Percentiles rank a stretch among this genome's conserved stretches.
Evolutionary conservation across 371 early-diverging fungal genomes (phyloP).

Genomic region (Mortierella sp.): DNA sequence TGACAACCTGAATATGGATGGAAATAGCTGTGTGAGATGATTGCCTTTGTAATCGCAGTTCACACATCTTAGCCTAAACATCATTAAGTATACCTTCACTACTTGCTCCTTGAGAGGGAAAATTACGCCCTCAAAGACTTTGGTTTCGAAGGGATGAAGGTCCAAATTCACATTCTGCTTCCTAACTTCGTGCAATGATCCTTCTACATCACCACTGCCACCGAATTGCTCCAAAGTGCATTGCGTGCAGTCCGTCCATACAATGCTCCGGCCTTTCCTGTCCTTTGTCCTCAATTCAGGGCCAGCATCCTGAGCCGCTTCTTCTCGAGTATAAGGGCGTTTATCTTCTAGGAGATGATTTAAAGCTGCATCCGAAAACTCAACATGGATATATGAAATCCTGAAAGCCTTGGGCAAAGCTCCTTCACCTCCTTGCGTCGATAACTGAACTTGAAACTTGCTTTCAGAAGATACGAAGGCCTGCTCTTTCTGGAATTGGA

Average conservation of each 20-base stretch:
- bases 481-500: slow-evolving; percentile 61
- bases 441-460: slow-evolving; percentile 45
- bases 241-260: slow-evolving; percentile 58
- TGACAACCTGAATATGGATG: slow-evolving; percentile 21
- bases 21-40: not conserved
- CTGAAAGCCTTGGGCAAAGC: slow-evolving; percentile 59
- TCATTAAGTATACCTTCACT: slow-evolving; percentile 62
- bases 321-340: slow-evolving; percentile 38
- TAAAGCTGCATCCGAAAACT: slow-evolving; percentile 65
- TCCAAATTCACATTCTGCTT: slow-evolving; percentile 60
- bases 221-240: slow-evolving; percentile 29
- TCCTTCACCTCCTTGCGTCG: slow-evolving; percentile 42
- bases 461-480: slow-evolving; percentile 43
- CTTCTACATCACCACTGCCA: not conserved
- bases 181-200: slow-evolving; percentile 32
- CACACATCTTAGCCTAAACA: too few relatives aligned
- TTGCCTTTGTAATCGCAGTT: not conserved
- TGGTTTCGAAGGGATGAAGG: slow-evolving; percentile 65
- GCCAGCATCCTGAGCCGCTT: not conserved
- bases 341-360: slow-evolving; percentile 42
- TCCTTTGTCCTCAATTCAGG: slow-evolving; percentile 16
- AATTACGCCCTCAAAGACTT: slow-evolving; percentile 75
- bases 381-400: slow-evolving; percentile 62
- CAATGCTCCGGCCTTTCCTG: slow-evolving; percentile 47
- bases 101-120: slow-evolving; percentile 69